Conservation (phyloP, 768 basidiomycete species). For the Hirschioporus abietinus region DNA sequence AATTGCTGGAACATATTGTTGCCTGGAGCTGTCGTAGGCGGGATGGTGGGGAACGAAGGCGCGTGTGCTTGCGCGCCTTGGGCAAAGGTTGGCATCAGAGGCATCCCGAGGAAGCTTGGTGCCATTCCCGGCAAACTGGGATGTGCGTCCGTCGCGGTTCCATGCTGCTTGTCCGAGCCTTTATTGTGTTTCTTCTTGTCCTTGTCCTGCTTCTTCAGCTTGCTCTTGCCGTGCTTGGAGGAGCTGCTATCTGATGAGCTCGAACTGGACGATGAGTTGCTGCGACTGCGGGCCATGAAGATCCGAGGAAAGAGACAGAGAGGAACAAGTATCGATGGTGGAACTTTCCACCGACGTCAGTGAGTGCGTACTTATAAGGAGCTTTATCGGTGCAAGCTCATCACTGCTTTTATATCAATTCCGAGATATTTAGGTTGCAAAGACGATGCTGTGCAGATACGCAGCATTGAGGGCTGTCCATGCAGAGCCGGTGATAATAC, state of each 20-base stretch:
- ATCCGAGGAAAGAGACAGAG: not conserved
- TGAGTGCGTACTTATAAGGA: not conserved
- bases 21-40: slow-evolving; percentile 1
- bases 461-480: not conserved
- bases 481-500: not conserved
- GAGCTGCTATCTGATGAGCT: not conserved
- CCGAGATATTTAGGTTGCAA: not conserved
- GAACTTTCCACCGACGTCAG: not conserved
- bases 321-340: not conserved
- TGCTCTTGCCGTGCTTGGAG: slow-evolving; percentile 16
- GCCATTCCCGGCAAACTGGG: slow-evolving; percentile 8
- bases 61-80: slow-evolving; percentile 6
- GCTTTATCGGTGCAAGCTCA: not conserved
- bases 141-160: slow-evolving; percentile 7
- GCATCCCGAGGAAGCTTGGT: slow-evolving; percentile 4
- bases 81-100: slow-evolving; percentile 14
- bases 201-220: slow-evolving; percentile 19
- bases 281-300: slow-evolving; percentile 1
- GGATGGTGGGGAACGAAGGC: not conserved
- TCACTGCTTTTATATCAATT: not conserved
- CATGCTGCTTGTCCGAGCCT: slow-evolving; percentile 11
- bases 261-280: not conserved
- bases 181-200: slow-evolving; percentile 22
- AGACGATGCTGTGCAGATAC: not conserved
- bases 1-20: slow-evolving; percentile 1